Base-by-base conservation (phyloP, 176 grass and related monocot species). In the Aegilops umbellulata region DNA sequence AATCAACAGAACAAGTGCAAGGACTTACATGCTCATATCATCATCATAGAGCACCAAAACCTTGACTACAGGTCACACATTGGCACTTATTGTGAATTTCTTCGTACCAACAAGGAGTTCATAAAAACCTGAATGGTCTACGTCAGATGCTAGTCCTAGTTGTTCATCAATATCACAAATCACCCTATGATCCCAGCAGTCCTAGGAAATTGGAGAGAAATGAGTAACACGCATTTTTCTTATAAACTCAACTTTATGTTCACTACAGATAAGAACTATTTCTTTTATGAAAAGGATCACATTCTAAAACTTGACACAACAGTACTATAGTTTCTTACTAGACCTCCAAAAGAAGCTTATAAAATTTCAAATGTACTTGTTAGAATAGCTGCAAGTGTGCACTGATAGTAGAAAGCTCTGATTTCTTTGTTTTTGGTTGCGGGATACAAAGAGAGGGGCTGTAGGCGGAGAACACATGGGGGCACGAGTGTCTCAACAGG, bases 1-100 rank as follows among this genome's bases (percentile, higher is more conserved):
- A 67, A 80, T 83, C 24, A 35, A 60, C 5, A 5, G 60, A 74
- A 74, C 44, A 64, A 63, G 79, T 87, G 27, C 60, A 84, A 67
- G 19, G 9, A 75, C 12, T 22, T 36, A 62, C 26, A 84, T 0
- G 1, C 2, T 47, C 27, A 47, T 74, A 80, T 38, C 46, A 83
- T 30, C 17, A 71, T 53, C 71, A 61, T 22, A 51, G 8, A 74
- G n/a, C 39, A n/a, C 0, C 6, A 60, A 76, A 31, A 14, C 7
- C 19, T 38, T 81, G 11, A 73, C 20, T 12, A 53, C 23, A 55
- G 39, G 13, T 36, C 15, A 84, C 20, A 2, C 17, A 39, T 10
- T 65, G 6, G 41, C 62, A 32, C 13, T 65, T 64, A 27, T 26
- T 64, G 16, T 23, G 7, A 38, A 63, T 55, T 65, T 76, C 13